A percentile compares a stretch with the other conserved stretches of the same genome.
Evolutionary conservation across 768 basidiomycete species (phyloP).

Genomic region (Suillus occidentalis): DNA sequence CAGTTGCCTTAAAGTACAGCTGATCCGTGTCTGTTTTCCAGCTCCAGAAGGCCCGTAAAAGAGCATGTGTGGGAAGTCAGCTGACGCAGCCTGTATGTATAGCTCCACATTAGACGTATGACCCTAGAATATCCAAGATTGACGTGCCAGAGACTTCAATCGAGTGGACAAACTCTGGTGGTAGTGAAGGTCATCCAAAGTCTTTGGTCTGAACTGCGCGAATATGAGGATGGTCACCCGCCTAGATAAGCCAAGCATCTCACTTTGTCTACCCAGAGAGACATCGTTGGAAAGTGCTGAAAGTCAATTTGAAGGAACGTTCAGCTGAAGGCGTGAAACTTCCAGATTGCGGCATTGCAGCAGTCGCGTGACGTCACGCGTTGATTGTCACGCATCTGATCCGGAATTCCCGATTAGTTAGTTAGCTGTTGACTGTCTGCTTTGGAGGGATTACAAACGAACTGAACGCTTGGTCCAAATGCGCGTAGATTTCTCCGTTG

Average conservation of each 20-base stretch:
- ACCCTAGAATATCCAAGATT: background rate
- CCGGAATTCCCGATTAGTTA: too few species aligned
- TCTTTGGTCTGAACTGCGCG: constrained; percentile 79
- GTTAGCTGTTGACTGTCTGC: too few species aligned
- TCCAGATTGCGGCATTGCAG: too few species aligned
- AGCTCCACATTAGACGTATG: background rate
- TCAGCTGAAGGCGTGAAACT: background rate
- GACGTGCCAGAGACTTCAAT: constrained; percentile 72
- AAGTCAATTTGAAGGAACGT: background rate
- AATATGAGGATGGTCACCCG: constrained; percentile 6
- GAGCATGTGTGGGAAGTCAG: constrained; percentile 96
- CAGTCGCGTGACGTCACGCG: constrained; percentile 34
- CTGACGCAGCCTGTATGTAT: constrained; percentile 66
- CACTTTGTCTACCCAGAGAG: constrained; percentile 65
- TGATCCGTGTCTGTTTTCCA: constrained; percentile 96
- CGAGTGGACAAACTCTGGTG: constrained; percentile 79
- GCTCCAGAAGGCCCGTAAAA: constrained; percentile 98
- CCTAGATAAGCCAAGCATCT: background rate
- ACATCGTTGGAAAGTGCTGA: constrained; percentile 39
- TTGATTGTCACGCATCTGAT: constrained; percentile 15
- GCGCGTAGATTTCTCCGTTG: too few species aligned
- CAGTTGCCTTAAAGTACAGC: constrained; percentile 82
- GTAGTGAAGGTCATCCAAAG: constrained; percentile 86
- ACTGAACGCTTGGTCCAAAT: too few species aligned
- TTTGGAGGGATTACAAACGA: too few species aligned